These are phyloP conservation scores for Neonectria magnoliae DNA, from an alignment of 2,329 filamentous ascomycete species.

Conservation along the genomic window DNA sequence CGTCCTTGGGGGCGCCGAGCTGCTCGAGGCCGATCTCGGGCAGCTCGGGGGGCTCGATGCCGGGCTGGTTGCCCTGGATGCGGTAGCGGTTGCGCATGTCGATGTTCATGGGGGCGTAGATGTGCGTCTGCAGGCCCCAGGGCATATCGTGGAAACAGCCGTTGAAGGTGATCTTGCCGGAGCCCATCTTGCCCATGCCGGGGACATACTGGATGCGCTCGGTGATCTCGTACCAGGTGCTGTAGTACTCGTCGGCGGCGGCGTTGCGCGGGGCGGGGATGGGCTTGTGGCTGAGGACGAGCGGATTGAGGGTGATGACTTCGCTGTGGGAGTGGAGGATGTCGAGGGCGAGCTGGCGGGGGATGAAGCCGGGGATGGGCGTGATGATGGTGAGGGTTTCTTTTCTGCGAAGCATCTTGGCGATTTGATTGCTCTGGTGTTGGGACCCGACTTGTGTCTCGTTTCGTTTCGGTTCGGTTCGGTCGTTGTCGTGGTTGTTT, in stretches of 20 bases:
- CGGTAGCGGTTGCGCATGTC: slow-evolving; percentile 76
- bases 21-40: slow-evolving; percentile 68
- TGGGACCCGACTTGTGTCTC: not conserved
- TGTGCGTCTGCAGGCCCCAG: slow-evolving; percentile 77
- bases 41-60: slow-evolving; percentile 68
- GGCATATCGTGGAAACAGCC: slow-evolving; percentile 79
- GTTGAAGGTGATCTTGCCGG: slow-evolving; percentile 73
- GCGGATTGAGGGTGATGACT: slow-evolving; percentile 76
- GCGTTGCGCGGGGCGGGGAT: slow-evolving; percentile 75
- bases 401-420: slow-evolving; percentile 68
- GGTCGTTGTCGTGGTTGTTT: not conserved
- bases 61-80: slow-evolving; percentile 75
- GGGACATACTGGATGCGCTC: slow-evolving; percentile 76
- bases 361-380: slow-evolving; percentile 75
- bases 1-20: slow-evolving; percentile 70
- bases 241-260: slow-evolving; percentile 75
- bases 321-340: slow-evolving; percentile 77
- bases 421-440: not conserved
- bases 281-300: slow-evolving; percentile 70
- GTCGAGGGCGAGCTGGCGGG: slow-evolving; percentile 76
- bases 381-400: slow-evolving; percentile 75
- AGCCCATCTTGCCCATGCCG: slow-evolving; percentile 71
- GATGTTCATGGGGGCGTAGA: slow-evolving; percentile 73
- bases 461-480: slow-evolving; percentile 11
- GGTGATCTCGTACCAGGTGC: slow-evolving; percentile 78